Evolutionary conservation across 306 rosid species (phyloP).

Genomic region (Fagus sylvatica): DNA sequence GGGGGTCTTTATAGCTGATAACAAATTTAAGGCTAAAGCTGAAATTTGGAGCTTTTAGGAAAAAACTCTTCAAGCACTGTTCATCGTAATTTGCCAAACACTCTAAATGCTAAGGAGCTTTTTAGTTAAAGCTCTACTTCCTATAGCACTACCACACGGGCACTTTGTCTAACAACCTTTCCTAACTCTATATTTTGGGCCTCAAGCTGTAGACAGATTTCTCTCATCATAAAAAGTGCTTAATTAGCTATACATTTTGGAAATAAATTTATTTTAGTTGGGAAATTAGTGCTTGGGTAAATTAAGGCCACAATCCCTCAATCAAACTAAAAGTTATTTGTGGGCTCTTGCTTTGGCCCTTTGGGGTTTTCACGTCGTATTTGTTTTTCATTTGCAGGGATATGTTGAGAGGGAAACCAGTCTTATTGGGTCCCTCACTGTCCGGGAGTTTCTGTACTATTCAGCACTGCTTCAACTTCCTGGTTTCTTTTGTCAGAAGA

Average conservation of each 20-base stretch:
- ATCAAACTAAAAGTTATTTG: neutral
- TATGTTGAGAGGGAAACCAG: conserved; percentile 88
- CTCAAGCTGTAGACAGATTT: neutral
- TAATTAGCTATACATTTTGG: neutral
- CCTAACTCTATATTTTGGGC: neutral
- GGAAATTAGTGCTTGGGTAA: too few relatives aligned
- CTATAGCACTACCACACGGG: too few relatives aligned
- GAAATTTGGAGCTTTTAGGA: too few relatives aligned
- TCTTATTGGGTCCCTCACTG: conserved; percentile 95
- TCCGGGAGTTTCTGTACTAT: conserved; percentile 87
- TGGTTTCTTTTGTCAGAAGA: conserved; percentile 95
- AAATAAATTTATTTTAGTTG: neutral
- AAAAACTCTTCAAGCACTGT: too few relatives aligned
- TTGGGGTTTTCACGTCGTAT: conserved; percentile 11
- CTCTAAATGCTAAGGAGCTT: too few relatives aligned
- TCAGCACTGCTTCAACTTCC: conserved; percentile 94
- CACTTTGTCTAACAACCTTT: neutral
- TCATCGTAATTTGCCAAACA: too few relatives aligned
- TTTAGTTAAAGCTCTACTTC: too few relatives aligned
- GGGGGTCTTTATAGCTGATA: too few relatives aligned
- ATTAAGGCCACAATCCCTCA: neutral
- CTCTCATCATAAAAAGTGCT: neutral
- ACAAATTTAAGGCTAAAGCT: too few relatives aligned
- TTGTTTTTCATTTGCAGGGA: conserved; percentile 59
- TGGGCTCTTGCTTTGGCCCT: conserved; percentile 3